Conservation (phyloP, 441 rosid genomes). For the Erodium moschatum region DNA sequence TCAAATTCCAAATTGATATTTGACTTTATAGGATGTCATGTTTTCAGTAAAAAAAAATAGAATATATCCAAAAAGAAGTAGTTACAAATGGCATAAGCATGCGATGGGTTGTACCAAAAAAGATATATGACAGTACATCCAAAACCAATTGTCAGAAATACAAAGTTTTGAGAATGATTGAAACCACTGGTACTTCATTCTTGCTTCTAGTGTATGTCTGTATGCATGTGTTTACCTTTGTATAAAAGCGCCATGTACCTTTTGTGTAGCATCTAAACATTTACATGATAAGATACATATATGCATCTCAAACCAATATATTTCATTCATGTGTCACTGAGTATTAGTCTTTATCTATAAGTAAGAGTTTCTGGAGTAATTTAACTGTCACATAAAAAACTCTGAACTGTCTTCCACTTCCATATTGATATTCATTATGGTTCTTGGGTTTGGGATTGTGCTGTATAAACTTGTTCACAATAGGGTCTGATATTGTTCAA, state of each 20-base stretch:
- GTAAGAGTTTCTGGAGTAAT: neutral
- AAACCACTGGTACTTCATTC: neutral
- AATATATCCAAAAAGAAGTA: neutral
- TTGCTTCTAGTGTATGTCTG: neutral
- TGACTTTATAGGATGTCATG: neutral
- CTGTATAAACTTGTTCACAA: too few species aligned
- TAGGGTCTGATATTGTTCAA: too few species aligned
- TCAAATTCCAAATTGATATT: neutral
- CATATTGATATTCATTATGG: too few species aligned
- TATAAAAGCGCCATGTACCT: neutral
- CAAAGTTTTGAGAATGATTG: neutral
- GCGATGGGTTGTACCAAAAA: neutral
- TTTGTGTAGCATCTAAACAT: neutral
- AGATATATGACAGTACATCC: neutral
- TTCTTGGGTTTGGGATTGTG: too few species aligned
- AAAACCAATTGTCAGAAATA: neutral
- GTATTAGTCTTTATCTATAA: neutral
- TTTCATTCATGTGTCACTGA: conserved; percentile 5
- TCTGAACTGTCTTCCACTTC: too few species aligned
- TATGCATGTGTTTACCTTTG: neutral
- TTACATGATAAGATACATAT: neutral
- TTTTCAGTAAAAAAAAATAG: neutral
- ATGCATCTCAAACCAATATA: neutral
- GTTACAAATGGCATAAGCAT: neutral
- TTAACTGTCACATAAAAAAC: too few species aligned